Percentiles rank a stretch among this genome's conserved stretches.
phyloP scores from a whole-genome alignment of 306 rosid genomes.

The Ceratonia siliqua region DNA sequence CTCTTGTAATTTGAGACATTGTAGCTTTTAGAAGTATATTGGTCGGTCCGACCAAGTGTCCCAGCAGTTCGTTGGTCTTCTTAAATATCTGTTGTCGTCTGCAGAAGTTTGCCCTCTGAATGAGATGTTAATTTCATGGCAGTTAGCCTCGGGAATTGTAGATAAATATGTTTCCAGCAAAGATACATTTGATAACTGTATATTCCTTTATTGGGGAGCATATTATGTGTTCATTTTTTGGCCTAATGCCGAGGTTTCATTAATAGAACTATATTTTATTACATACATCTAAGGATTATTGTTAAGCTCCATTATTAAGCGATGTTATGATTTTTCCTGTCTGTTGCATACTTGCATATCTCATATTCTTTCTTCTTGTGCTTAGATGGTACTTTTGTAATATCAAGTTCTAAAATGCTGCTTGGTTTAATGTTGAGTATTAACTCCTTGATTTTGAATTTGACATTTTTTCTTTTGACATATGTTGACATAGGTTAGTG shows the following conservation, averaged over 20 bases:
- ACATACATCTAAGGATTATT: background rate
- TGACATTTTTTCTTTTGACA: constrained; percentile 40
- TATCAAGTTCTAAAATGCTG: background rate
- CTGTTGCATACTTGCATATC: background rate
- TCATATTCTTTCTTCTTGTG: background rate
- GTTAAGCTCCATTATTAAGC: background rate
- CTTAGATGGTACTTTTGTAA: constrained; percentile 3
- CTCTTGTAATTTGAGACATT: background rate
- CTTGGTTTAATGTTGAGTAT: constrained; percentile 15
- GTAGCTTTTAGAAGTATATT: background rate
- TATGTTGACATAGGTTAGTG: constrained; percentile 75
- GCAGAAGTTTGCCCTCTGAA: constrained; percentile 16
- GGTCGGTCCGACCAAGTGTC: background rate
- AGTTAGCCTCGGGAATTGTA: background rate
- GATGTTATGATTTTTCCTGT: background rate
- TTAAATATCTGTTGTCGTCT: background rate
- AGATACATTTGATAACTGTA: background rate
- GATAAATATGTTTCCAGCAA: background rate
- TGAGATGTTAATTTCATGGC: background rate
- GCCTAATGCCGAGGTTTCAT: background rate
- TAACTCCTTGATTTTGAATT: constrained; percentile 29
- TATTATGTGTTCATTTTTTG: background rate
- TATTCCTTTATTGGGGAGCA: background rate
- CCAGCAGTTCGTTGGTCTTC: background rate
- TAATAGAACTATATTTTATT: background rate